phyloP scores from a whole-genome alignment of 495 filamentous ascomycete genomes.

The Aspergillus haitiensis region DNA sequence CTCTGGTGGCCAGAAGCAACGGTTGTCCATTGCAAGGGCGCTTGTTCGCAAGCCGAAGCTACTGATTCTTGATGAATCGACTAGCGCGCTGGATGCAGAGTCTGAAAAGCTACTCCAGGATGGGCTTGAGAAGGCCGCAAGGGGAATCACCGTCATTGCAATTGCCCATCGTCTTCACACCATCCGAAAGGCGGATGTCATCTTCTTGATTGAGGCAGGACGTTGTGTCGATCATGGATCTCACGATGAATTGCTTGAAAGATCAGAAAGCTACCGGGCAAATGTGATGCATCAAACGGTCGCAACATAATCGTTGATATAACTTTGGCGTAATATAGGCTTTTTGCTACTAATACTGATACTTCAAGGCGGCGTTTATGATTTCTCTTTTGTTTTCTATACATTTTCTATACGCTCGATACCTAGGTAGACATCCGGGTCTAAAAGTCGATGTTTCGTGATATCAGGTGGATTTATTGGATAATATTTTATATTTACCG shows the following conservation, averaged over 20 bases:
- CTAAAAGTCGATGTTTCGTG: too few species aligned
- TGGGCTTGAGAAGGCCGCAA: slow-evolving; percentile 62
- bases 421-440: too few species aligned
- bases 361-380: too few species aligned
- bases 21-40: slow-evolving; percentile 73
- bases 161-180: slow-evolving; percentile 79
- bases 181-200: slow-evolving; percentile 72
- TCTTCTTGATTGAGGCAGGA: slow-evolving; percentile 73
- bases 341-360: background rate
- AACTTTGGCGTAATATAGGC: background rate
- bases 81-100: slow-evolving; percentile 71
- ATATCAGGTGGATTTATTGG: too few species aligned
- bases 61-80: slow-evolving; percentile 78
- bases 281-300: slow-evolving; percentile 53
- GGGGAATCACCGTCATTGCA: slow-evolving; percentile 73
- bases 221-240: slow-evolving; percentile 64
- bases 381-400: too few species aligned
- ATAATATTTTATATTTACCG: too few species aligned
- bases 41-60: slow-evolving; percentile 70
- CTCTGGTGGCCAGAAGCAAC: slow-evolving; percentile 76
- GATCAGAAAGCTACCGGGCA: slow-evolving; percentile 57
- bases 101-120: slow-evolving; percentile 70
- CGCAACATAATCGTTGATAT: slow-evolving; percentile 18
- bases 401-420: too few species aligned
- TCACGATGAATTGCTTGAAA: slow-evolving; percentile 63